These are phyloP conservation scores for Pythium aristosporum DNA, from an alignment of 352 stramenopile genomes.

Conservation along the genomic window DNA sequence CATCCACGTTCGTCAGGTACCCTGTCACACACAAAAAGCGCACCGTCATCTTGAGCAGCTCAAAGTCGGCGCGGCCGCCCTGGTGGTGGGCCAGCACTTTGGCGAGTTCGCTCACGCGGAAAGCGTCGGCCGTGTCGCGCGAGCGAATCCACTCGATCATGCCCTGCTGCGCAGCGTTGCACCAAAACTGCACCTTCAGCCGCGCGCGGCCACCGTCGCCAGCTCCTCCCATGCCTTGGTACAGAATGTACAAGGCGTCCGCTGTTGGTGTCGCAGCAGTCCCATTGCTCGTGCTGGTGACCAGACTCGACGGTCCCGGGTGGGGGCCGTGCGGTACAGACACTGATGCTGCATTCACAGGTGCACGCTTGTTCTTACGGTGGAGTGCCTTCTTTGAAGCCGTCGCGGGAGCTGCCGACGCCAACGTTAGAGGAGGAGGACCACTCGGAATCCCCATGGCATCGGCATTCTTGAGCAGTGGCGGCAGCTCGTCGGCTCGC, in stretches of 20 bases:
- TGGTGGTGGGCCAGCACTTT: constrained; percentile 16
- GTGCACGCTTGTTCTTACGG: constrained; percentile 38
- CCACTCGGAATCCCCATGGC: not conserved
- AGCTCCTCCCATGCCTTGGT: constrained; percentile 34
- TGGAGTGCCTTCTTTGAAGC: constrained; percentile 35
- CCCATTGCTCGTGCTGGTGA: not conserved
- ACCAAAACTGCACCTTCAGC: constrained; percentile 53
- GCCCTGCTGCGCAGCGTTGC: constrained; percentile 38
- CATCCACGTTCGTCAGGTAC: constrained; percentile 44
- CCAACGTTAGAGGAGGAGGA: not conserved
- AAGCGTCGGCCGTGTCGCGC: constrained; percentile 16
- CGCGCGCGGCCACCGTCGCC: constrained; percentile 27
- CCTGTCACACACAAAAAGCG: constrained; percentile 52
- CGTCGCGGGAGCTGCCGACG: not conserved
- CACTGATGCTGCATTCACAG: not conserved
- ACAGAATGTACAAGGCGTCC: constrained; percentile 36
- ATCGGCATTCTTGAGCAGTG: not conserved
- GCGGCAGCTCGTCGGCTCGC: constrained; percentile 37
- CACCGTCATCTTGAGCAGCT: constrained; percentile 40
- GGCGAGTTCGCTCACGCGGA: constrained; percentile 36
- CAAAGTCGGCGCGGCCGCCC: constrained; percentile 16
- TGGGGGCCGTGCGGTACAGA: not conserved
- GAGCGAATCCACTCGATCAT: constrained; percentile 60
- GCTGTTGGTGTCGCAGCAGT: not conserved
- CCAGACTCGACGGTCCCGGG: not conserved